A percentile compares a stretch with the other conserved stretches of the same genome.
These are phyloP conservation scores for Dorcoceras hygrometricum DNA, from an alignment of 257 asterid species.

Conservation along the genomic window DNA sequence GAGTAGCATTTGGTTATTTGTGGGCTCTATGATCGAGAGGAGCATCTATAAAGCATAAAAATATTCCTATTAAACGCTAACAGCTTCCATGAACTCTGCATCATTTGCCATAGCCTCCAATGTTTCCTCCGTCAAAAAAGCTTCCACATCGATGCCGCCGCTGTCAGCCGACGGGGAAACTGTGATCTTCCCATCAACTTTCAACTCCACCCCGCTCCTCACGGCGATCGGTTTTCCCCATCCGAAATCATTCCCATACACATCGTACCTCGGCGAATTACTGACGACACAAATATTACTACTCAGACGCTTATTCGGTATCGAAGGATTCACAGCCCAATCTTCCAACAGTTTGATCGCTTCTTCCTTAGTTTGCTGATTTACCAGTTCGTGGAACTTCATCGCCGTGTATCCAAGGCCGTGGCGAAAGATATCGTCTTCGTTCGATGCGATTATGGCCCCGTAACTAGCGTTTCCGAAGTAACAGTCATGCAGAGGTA, in stretches of 20 bases:
- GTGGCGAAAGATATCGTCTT: conserved; percentile 8
- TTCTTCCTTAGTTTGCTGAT: conserved; percentile 25
- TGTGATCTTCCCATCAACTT: conserved; percentile 41
- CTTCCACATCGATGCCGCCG: conserved; percentile 47
- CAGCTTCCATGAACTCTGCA: conserved; percentile 35
- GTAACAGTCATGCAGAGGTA: conserved; percentile 33
- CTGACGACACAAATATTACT: conserved; percentile 18
- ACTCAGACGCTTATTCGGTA: conserved; percentile 3
- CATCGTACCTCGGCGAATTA: conserved; percentile 49
- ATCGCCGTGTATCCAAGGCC: conserved; percentile 32
- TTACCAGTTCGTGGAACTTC: conserved; percentile 28
- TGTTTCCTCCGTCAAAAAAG: conserved; percentile 33
- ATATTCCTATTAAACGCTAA: background rate
- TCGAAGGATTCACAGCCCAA: conserved; percentile 17
- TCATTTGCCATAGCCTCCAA: conserved; percentile 35
- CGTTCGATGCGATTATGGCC: background rate
- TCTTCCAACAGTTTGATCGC: background rate
- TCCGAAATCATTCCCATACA: conserved; percentile 50
- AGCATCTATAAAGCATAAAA: no score
- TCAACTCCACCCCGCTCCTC: conserved; percentile 38
- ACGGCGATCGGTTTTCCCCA: conserved; percentile 50
- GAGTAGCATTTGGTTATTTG: no score
- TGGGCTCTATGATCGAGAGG: no score
- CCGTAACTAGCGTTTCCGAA: conserved; percentile 34
- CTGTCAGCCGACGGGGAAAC: conserved; percentile 30